A percentile compares a stretch with the other conserved stretches of the same genome.
Evolutionary conservation across 805 yeast genomes (phyloP).

Genomic region (Ogataea parapolymorpha): DNA sequence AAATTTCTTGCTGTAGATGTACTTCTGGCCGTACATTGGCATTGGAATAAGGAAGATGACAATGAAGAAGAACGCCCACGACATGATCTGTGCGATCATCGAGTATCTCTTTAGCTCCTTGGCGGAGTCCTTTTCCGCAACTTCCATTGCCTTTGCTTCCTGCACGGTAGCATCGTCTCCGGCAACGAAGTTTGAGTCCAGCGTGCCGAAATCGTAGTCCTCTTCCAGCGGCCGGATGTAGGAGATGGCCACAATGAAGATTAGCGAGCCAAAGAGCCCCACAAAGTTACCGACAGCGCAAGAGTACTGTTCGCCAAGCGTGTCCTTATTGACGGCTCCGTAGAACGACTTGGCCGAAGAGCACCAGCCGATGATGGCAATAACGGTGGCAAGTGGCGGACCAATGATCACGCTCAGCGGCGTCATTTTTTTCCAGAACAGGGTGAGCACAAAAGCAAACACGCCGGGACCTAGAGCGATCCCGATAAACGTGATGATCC

Average conservation of each 20-base stretch:
- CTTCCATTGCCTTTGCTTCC: conserved; percentile 29
- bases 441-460: conserved; percentile 42
- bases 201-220: conserved; percentile 27
- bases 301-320: conserved; percentile 42
- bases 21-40: conserved; percentile 33
- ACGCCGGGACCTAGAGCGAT: conserved; percentile 50
- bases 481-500: conserved; percentile 46
- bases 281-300: conserved; percentile 45
- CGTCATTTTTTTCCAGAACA: conserved; percentile 39
- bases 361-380: conserved; percentile 47
- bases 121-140: conserved; percentile 14
- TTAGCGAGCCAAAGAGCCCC: conserved; percentile 33
- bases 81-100: conserved; percentile 22
- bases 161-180: conserved; percentile 36
- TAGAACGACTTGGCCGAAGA: conserved; percentile 42
- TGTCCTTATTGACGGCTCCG: conserved; percentile 42
- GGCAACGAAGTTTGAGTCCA: conserved; percentile 26
- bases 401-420: conserved; percentile 38
- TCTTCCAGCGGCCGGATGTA: conserved; percentile 24
- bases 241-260: conserved; percentile 31
- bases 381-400: conserved; percentile 49
- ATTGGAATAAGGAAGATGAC: conserved; percentile 30
- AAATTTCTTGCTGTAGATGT: conserved; percentile 31
- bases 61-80: conserved; percentile 26
- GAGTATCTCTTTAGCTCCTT: conserved; percentile 26